phyloP scores from a whole-genome alignment of 208 protist genomes.

The Trypanosoma melophagium region DNA sequence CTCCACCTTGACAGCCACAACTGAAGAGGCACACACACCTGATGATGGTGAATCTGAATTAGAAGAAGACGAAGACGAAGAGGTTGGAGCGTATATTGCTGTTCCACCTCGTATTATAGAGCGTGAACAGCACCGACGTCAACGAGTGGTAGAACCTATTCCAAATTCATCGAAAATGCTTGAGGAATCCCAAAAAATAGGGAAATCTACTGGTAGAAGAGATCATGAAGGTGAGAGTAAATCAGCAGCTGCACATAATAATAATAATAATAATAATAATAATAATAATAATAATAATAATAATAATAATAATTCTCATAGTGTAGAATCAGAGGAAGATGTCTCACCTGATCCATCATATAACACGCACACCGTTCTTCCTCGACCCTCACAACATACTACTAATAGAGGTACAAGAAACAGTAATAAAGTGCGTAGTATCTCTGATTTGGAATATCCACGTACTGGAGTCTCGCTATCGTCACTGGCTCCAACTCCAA shows the following conservation, averaged over 20 bases:
- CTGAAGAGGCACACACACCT: slow-evolving; percentile 69
- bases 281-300: slow-evolving; percentile 7
- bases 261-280: slow-evolving; percentile 15
- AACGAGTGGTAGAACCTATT: slow-evolving; percentile 1
- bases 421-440: slow-evolving; percentile 7
- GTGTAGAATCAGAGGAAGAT: not conserved
- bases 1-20: slow-evolving; percentile 65
- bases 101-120: slow-evolving; percentile 83
- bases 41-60: slow-evolving; percentile 43
- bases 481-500: not conserved
- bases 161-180: not conserved
- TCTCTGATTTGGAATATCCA: slow-evolving; percentile 13
- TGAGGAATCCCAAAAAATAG: not conserved
- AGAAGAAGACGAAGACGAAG: slow-evolving; percentile 18
- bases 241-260: not conserved
- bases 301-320: slow-evolving; percentile 14
- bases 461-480: not conserved
- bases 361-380: not conserved
- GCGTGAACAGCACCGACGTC: slow-evolving; percentile 76
- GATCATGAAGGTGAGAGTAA: not conserved
- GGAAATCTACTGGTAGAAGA: not conserved
- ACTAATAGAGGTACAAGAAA: slow-evolving; percentile 2
- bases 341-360: slow-evolving; percentile 9
- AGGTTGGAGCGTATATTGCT: slow-evolving; percentile 24
- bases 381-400: not conserved